Base-by-base conservation (phyloP, 352 stramenopile genomes). In the Globisporangium uncinulatum region DNA sequence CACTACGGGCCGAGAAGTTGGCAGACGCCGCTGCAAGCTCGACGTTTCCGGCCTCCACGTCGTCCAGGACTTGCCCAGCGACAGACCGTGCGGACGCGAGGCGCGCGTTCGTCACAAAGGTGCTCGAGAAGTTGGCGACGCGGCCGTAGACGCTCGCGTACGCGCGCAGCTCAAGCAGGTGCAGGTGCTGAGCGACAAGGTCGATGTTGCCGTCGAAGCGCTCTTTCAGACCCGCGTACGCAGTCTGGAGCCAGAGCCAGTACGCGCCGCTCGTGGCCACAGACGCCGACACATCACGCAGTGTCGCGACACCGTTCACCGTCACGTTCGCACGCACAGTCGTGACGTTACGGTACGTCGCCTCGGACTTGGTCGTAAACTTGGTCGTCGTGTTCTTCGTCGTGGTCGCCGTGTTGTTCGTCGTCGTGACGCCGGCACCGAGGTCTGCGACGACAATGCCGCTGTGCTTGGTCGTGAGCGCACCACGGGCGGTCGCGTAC, bases 181-280 rank as follows among this genome's bases (percentile, higher is more conserved):
- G 74, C 60, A 88, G 61, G 63, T 88, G 78, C 61, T 76, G 70
- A 21, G 73, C 59, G 36, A 88, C 75, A 29, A 88, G 62, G 51
- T 74, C 66, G 54, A 88, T 59, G 57, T 86, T 83, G 54, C 75
- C 78, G 17, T 83, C 62, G 49, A 88, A 88, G 20, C 74, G 71
- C 46, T 65, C 69, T 58, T 73, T 74, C 31, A 86, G 60, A 0
- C 75, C 74, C 24, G 79, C 65, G 66, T 88, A 88, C 5, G 72
- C 76, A 3, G 70, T 76, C 58, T 79, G 53, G 50, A 88, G 55
- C 75, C 78, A 88, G 46, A 73, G 60, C 78, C 75, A 88, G 66
- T 88, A 88, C 15, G 51, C 61, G 14, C 78, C 78, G n/a, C 66
- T 74, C 14, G 75, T 86, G 13, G 73, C 75, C 29, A 82, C 67